These are phyloP conservation scores for Ogataea angusta DNA, from an alignment of 805 yeast species.

Conservation along the genomic window DNA sequence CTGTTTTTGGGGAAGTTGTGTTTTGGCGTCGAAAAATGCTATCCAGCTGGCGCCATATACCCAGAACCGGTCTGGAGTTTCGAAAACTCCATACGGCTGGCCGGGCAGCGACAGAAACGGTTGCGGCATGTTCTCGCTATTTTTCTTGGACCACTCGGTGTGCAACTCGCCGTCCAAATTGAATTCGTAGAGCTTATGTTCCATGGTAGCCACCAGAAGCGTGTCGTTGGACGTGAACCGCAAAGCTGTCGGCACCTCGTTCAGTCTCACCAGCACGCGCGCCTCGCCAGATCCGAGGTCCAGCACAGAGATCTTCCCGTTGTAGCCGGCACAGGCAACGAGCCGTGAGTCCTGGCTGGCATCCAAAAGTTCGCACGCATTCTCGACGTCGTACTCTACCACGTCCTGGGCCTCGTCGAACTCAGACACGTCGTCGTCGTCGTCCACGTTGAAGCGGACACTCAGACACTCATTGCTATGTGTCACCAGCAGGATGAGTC, in stretches of 20 bases:
- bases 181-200: conserved; percentile 73
- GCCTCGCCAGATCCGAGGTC: conserved; percentile 30
- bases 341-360: conserved; percentile 38
- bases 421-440: conserved; percentile 35
- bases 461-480: conserved; percentile 53
- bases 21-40: conserved; percentile 62
- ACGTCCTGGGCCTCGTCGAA: conserved; percentile 40
- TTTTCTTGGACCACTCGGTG: conserved; percentile 77
- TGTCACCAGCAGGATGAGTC: conserved; percentile 47
- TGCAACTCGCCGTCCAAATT: conserved; percentile 39
- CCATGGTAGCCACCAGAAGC: conserved; percentile 65
- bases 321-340: conserved; percentile 39
- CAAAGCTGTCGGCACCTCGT: conserved; percentile 58
- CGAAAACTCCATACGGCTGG: conserved; percentile 70
- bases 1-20: conserved; percentile 40
- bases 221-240: conserved; percentile 48
- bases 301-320: conserved; percentile 57
- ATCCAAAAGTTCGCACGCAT: conserved; percentile 49
- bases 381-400: conserved; percentile 32
- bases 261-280: conserved; percentile 53
- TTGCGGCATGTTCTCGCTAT: conserved; percentile 71
- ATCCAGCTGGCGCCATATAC: conserved; percentile 86
- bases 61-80: conserved; percentile 55
- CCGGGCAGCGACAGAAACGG: conserved; percentile 57
- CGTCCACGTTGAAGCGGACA: conserved; percentile 38